Base-by-base conservation (phyloP, 495 filamentous ascomycete genomes). In the Aspergillus bridgeri region DNA sequence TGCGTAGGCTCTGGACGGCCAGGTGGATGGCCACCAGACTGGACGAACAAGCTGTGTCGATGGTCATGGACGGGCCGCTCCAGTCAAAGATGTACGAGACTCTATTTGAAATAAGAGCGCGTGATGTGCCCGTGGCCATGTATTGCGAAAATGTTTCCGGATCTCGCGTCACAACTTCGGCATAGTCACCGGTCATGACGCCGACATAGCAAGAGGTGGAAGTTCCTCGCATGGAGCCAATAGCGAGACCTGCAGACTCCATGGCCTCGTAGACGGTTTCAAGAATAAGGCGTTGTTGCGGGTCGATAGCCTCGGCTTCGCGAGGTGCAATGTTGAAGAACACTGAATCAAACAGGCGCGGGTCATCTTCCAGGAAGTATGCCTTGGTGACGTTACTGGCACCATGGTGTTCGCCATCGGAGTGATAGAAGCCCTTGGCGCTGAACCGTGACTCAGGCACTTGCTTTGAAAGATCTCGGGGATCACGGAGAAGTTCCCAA, bases 341-440 rank as follows among this genome's bases (percentile, higher is more conserved):
- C 33, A 61, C 53, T 0, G 83, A 73, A 59, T 88, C 85, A 56
- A 88, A 88, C 11, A 72, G 65, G 6, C 72, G 69, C 7, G 77
- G 68, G 59, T 85, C 76, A 56, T 85, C 74, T 0, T 80, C 71
- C 20, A 88, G 61, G 63, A 81, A 76, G 53, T 80, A 75, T 0
- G 65, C 60, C 20, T 69, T 59, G 25, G 43, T 29, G 6, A 64
- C 57, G 49, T 70, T 71, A 53, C 63, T 65, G 2, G 56, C 65
- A 5, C 70, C 72, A n/a, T 69, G 64, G 49, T 61, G 63, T 20
- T 66, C 63, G 6, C 52, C 62, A 53, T 73, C 59, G 18, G 74
- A 66, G 54, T 80, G 76, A 47, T 73, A 72, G 51, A 79, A 76
- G 3, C 68, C 66, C 15, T 75, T 70, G 8, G 74, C 69, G 60